phyloP scores from a whole-genome alignment of 345 rosid species.

The Eutrema japonicum region DNA sequence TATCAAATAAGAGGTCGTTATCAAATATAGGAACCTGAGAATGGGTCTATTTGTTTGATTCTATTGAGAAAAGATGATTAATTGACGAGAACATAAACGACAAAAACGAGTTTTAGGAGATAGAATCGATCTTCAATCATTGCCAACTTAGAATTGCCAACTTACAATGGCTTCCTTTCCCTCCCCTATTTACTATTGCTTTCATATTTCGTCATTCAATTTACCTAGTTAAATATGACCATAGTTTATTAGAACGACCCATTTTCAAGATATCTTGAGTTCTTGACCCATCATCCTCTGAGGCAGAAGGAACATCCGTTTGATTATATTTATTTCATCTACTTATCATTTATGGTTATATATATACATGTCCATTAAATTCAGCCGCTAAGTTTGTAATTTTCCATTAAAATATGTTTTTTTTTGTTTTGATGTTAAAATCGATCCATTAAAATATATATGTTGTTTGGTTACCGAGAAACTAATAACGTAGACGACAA shows the following conservation, averaged over 20 bases:
- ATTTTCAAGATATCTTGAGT: slow-evolving; percentile 1
- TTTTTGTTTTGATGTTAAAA: not conserved
- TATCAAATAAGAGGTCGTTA: slow-evolving; percentile 18
- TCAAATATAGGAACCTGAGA: slow-evolving; percentile 36
- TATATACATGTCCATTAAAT: slow-evolving; percentile 6
- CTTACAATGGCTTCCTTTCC: slow-evolving; percentile 6
- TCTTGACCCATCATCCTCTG: slow-evolving; percentile 5
- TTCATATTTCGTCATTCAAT: not conserved
- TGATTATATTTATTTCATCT: not conserved
- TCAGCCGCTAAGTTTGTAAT: slow-evolving; percentile 4
- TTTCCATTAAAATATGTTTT: slow-evolving; percentile 7
- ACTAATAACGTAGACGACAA: slow-evolving; percentile 21
- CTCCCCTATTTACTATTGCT: not conserved
- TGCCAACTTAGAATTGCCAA: slow-evolving; percentile 21
- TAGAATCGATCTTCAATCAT: slow-evolving; percentile 31
- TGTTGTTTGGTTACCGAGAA: slow-evolving; percentile 26
- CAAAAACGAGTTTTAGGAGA: slow-evolving; percentile 22
- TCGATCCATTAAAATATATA: slow-evolving; percentile 6
- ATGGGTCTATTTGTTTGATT: slow-evolving; percentile 9
- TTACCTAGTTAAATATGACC: not conserved
- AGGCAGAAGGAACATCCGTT: slow-evolving; percentile 1
- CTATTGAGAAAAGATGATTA: slow-evolving; percentile 9
- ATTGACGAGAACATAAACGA: slow-evolving; percentile 22
- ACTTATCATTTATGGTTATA: not conserved
- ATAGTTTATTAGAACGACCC: not conserved